Percentiles rank a stretch among this genome's conserved stretches.
Conservation (phyloP, 129 eudicot species). For the Heracleum sosnowskyi region DNA sequence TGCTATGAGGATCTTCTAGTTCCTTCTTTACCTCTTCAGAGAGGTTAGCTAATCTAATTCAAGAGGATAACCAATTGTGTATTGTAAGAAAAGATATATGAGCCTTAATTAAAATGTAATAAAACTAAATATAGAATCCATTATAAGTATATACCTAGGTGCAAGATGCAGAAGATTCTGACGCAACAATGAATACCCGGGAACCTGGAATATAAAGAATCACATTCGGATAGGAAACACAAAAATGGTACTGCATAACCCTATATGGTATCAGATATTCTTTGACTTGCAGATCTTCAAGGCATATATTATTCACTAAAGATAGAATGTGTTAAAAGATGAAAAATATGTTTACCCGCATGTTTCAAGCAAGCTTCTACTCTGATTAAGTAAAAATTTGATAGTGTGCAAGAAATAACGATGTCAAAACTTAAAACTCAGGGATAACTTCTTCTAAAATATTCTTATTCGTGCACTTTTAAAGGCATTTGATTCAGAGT, state of each 20-base stretch:
- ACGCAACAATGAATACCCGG: slow-evolving; percentile 62
- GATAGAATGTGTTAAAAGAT: background rate
- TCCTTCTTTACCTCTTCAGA: slow-evolving; percentile 69
- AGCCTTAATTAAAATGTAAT: background rate
- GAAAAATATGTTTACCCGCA: background rate
- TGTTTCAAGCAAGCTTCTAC: background rate
- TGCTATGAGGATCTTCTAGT: slow-evolving; percentile 80
- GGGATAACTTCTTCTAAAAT: background rate
- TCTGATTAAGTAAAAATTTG: background rate
- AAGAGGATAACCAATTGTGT: background rate
- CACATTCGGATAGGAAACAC: background rate
- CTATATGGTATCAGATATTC: background rate
- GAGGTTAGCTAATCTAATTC: slow-evolving; percentile 64
- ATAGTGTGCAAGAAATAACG: background rate
- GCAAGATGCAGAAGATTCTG: slow-evolving; percentile 69
- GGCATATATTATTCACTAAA: background rate
- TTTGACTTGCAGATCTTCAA: background rate
- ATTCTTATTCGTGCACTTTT: background rate
- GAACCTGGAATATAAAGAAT: slow-evolving; percentile 44
- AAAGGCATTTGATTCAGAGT: background rate
- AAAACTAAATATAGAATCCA: background rate
- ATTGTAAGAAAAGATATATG: background rate
- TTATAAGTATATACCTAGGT: slow-evolving; percentile 47
- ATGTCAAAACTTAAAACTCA: background rate
- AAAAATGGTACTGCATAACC: background rate